These are phyloP conservation scores for Ganoderma meredithae DNA, from an alignment of 1,284 basidiomycete genomes.

Conservation along the genomic window DNA sequence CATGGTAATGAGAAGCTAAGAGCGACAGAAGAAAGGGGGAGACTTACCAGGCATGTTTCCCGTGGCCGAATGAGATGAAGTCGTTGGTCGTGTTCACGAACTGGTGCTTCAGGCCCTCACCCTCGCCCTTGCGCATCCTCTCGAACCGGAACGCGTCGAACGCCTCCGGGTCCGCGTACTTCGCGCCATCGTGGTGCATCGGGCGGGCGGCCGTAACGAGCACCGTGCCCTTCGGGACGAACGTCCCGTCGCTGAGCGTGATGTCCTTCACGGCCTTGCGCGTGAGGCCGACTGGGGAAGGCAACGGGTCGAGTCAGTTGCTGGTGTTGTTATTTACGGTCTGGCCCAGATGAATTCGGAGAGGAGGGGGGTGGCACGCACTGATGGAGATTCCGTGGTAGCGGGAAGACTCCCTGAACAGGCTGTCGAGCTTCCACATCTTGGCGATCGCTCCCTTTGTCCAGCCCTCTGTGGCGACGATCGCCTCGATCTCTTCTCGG, in stretches of 20 bases:
- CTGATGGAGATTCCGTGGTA: constrained; percentile 40
- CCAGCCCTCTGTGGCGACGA: constrained; percentile 51
- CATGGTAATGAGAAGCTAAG: no score
- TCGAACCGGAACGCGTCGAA: constrained; percentile 58
- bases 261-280: constrained; percentile 42
- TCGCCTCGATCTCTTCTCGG: constrained; percentile 52
- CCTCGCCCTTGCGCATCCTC: constrained; percentile 42
- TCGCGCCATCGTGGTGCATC: constrained; percentile 48
- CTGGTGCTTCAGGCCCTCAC: constrained; percentile 35
- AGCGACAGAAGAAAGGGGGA: no score
- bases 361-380: constrained; percentile 16
- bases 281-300: constrained; percentile 23
- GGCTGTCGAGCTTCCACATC: constrained; percentile 61
- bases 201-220: constrained; percentile 48
- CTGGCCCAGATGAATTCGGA: no score
- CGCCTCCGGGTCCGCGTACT: constrained; percentile 47
- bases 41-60: constrained; percentile 37
- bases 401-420: constrained; percentile 56
- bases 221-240: constrained; percentile 51
- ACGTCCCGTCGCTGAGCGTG: constrained; percentile 50
- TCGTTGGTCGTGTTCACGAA: constrained; percentile 44
- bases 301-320: neutral
- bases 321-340: no score
- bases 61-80: constrained; percentile 37
- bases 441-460: constrained; percentile 51